These are phyloP conservation scores for Gautieria morchelliformis DNA, from an alignment of 768 basidiomycete species.

Conservation along the genomic window DNA sequence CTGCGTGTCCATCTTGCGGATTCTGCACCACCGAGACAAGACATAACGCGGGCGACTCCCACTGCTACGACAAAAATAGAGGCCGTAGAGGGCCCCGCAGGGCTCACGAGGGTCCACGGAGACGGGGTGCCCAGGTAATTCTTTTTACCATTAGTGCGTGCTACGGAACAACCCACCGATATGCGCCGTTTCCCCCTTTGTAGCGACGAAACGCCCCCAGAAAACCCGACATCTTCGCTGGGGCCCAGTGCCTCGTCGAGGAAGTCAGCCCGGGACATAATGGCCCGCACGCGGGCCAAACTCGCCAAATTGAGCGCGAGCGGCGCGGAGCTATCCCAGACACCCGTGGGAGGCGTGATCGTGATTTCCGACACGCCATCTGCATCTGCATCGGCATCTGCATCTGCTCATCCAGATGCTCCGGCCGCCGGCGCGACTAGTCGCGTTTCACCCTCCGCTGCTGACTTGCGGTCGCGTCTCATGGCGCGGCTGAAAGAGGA, in stretches of 20 bases:
- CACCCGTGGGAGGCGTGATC: neutral
- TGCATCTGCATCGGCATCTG: too few species aligned
- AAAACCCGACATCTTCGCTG: neutral
- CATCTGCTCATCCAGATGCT: too few species aligned
- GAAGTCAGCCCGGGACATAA: constrained; percentile 16
- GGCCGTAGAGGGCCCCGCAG: too few species aligned
- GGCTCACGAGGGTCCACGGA: neutral
- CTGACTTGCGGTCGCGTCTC: constrained; percentile 27
- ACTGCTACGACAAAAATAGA: too few species aligned
- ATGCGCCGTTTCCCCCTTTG: too few species aligned
- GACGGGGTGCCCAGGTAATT: neutral
- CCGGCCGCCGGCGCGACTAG: neutral
- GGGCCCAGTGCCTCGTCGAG: neutral
- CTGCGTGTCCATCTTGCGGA: neutral
- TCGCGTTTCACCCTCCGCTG: neutral
- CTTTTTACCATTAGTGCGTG: neutral
- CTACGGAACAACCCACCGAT: too few species aligned
- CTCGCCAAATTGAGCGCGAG: constrained; percentile 12
- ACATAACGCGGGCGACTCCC: too few species aligned
- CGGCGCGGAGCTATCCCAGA: neutral
- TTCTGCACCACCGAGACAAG: too few species aligned
- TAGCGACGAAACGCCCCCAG: neutral
- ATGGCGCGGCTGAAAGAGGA: constrained; percentile 36
- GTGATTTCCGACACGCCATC: neutral
- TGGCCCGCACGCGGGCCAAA: constrained; percentile 22